Evolutionary conservation across 192 early-diverging fungal species (phyloP), one percentile per base, ranked within the genome.

Genomic region (Gaertneriomyces sp.): DNA sequence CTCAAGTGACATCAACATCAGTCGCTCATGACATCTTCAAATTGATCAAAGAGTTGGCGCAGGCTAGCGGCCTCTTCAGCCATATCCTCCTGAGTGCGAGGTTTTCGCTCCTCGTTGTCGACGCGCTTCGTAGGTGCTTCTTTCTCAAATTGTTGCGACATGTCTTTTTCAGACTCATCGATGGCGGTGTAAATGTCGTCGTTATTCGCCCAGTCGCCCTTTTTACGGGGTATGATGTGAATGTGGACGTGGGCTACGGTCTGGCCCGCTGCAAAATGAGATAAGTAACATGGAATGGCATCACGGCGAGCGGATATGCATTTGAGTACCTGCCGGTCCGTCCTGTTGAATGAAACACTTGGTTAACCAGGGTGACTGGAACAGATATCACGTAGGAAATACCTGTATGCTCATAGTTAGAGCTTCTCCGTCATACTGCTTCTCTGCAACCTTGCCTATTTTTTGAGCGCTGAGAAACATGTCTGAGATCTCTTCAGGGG

Each of bases 191-290:
- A 94, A 45, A 95, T 88, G 44, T 93, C 91, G 72, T 98, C 93
- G 60, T 95, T 96, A 60, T 89, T 79, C 10, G 77, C 76, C 77
- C 81, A 94, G 66, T 98, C 93, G 33, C 89, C 89, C 14, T 73
- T 65, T 42, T 72, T 77, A 8, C 95, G 82, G 44, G 95, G 94
- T 45, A 98, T 92, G 33, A 98, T 64, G 73, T 98, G 96, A 38
- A 96, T 72, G 62, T 98, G 96, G 7, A 90, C 88, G 74, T 98
- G 96, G 8, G 89, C 83, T 5, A 98, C 93, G 17, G 93, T 81
- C 72, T 92, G 88, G 5, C 87, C 90, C 6, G 91, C 89, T 19
- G 68, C 1, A 2, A 33, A 33, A 2, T 43, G 14, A 33, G 16
- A 33, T 33, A 56, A 25, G 25, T 19, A 56, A 56, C n/a, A 3